Base-by-base conservation (phyloP, 164 flowering plant species). In the Magnolia sinica region DNA sequence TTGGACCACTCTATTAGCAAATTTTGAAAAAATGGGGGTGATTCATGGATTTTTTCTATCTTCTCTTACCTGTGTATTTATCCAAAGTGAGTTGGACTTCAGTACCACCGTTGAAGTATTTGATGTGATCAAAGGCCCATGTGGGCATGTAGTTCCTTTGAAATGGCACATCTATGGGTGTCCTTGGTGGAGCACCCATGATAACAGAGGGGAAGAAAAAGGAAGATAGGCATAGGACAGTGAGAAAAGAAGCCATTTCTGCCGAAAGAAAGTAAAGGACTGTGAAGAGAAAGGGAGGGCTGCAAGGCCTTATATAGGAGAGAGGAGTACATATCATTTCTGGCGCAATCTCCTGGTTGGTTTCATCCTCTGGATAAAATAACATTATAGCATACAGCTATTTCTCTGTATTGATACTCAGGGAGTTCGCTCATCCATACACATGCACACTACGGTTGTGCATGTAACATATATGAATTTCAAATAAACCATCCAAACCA, bases 101-200 rank as follows among this genome's bases (percentile, higher is more conserved):
- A 64, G 82, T 68, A n/a, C 96, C 96, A 2, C 91, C 94, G 83
- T 88, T 89, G 82, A 82, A 73, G 87, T 88, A 88, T 84, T 87
- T 90, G 76, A 90, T 89, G 83, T 93, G 98, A 77, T 91, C 90
- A 77, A 82, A 83, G 74, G 96, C 96, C 96, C 98, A 93, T 7
- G 94, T 91, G 2, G 95, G 93, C 64, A 37, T 82, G 51, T 93
- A 93, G 86, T 91, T 90, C 61, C 87, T 83, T 6, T 83, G 80
- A 66, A 93, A 93, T 8, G 93, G 85, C 61, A 93, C 96, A 68
- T 81, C 80, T 0, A 88, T 85, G 0, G 93, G 86, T 79, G 19
- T 87, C 71, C 82, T 87, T 16, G 94, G 94, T 1, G 83, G 27
- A 69, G 81, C 74, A 64, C 81, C 86, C 58, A 67, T 22, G 64